Evolutionary conservation across 2,329 filamentous ascomycete genomes (phyloP).

Genomic region (Scedosporium minutisporum): DNA sequence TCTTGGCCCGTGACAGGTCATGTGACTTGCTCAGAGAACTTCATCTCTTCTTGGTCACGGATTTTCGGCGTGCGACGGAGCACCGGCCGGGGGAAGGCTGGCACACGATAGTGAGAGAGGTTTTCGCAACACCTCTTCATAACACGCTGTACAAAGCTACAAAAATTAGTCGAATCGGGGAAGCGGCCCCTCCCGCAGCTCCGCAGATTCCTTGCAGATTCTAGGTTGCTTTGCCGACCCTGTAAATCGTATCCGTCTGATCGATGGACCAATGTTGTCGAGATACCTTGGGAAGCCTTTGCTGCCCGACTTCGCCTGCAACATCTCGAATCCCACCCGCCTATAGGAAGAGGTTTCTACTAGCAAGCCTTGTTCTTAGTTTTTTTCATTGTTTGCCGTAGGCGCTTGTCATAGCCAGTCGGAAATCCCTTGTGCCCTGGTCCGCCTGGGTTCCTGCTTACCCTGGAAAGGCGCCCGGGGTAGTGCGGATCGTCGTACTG

Average conservation of each 20-base stretch:
- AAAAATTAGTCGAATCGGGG: slow-evolving; percentile 1
- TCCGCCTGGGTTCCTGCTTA: too few species aligned
- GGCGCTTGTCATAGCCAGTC: neutral
- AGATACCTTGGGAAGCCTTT: neutral
- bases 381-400: neutral
- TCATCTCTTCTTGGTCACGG: neutral
- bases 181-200: slow-evolving; percentile 1
- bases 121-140: neutral
- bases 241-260: neutral
- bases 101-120: neutral
- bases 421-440: neutral
- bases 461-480: too few species aligned
- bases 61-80: neutral
- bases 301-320: neutral
- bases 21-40: neutral
- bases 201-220: slow-evolving; percentile 2
- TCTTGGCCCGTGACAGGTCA: neutral
- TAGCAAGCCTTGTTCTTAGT: neutral
- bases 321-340: neutral
- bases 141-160: neutral
- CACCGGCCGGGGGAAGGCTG: neutral
- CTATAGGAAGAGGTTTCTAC: neutral
- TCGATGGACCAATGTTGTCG: neutral
- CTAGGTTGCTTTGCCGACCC: neutral
- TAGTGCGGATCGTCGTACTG: too few species aligned